Percentiles rank a stretch among this genome's conserved stretches.
phyloP scores from a whole-genome alignment of 2,329 filamentous ascomycete genomes.

The Colletotrichum orchidophilum region DNA sequence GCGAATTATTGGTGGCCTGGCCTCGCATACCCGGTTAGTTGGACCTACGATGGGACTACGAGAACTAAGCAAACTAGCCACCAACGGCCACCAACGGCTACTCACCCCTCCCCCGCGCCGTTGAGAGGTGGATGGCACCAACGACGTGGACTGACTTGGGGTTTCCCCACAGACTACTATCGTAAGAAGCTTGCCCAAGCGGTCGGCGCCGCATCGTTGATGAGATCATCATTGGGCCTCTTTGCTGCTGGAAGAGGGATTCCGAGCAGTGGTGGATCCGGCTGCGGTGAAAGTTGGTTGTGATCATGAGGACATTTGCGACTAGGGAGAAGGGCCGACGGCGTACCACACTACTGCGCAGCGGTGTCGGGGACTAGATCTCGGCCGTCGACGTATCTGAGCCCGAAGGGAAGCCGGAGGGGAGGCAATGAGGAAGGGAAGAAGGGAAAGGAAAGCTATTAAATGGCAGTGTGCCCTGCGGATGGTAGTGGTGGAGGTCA shows the following conservation, averaged over 20 bases:
- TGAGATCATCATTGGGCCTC: conserved; percentile 3
- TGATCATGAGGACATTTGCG: conserved; percentile 1
- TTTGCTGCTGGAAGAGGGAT: background rate
- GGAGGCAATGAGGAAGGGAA: background rate
- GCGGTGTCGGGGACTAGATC: background rate
- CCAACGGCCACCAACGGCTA: background rate
- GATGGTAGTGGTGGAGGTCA: background rate
- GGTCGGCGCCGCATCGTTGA: background rate
- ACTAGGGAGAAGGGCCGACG: background rate
- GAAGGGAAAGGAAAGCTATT: background rate
- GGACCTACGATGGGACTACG: background rate
- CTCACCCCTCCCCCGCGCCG: background rate
- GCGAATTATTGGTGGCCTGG: background rate
- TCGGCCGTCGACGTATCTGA: background rate
- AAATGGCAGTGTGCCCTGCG: background rate
- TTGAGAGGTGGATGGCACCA: conserved; percentile 1
- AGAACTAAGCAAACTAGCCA: background rate
- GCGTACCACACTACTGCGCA: background rate
- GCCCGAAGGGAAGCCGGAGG: background rate
- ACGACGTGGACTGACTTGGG: background rate
- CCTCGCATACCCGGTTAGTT: background rate
- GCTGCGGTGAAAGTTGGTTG: background rate
- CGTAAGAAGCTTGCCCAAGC: background rate
- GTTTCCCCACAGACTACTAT: conserved; percentile 1
- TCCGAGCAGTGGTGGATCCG: background rate